These are phyloP conservation scores for Mortierella sp. DNA, from an alignment of 371 early-diverging fungal genomes.

Conservation along the genomic window DNA sequence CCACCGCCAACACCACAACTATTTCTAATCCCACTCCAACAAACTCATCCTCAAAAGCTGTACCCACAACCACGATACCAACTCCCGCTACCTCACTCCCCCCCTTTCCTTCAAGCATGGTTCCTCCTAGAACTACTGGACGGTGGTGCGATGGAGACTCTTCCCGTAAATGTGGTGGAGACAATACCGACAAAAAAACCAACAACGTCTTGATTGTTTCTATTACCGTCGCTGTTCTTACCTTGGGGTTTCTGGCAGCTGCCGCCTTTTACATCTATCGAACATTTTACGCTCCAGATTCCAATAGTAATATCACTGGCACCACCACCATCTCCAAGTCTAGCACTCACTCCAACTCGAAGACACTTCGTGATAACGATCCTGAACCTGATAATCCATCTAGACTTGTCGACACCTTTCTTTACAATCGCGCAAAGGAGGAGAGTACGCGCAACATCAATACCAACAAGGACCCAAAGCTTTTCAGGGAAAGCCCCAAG, in stretches of 20 bases:
- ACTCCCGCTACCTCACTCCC: neutral
- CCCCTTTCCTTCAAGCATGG: neutral
- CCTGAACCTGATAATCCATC: neutral
- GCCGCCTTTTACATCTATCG: constrained; percentile 29
- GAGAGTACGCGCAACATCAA: constrained; percentile 21
- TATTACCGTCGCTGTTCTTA: constrained; percentile 17
- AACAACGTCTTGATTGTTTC: constrained; percentile 12
- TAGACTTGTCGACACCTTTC: constrained; percentile 4
- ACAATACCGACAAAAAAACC: neutral
- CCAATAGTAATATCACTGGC: neutral
- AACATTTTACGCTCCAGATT: constrained; percentile 16
- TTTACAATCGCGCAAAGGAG: constrained; percentile 21
- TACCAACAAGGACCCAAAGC: constrained; percentile 26
- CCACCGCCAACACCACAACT: too few relatives aligned
- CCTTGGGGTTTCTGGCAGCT: constrained; percentile 11
- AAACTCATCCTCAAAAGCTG: neutral
- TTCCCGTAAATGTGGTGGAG: neutral
- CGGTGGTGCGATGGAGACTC: neutral
- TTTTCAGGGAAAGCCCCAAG: constrained; percentile 2
- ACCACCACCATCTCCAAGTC: neutral
- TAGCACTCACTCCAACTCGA: neutral
- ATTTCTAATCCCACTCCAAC: neutral
- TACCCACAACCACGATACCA: too few relatives aligned
- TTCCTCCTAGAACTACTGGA: neutral
- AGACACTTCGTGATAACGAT: too few relatives aligned